Conservation (phyloP, 2,329 filamentous ascomycete species). For the Eurotiales sp. region DNA sequence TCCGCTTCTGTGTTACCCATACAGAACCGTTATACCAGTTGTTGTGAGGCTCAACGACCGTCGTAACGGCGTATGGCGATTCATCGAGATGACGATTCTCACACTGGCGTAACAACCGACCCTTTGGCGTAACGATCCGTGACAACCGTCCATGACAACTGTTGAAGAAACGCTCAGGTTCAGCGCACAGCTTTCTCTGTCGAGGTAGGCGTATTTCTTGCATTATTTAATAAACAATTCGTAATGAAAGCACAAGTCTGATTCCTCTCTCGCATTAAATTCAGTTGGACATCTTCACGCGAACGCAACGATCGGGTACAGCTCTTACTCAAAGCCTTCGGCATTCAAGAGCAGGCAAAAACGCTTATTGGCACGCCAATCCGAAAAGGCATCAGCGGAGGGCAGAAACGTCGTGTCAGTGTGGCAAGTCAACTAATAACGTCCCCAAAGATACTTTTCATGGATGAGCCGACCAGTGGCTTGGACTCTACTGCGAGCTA, state of each 20-base stretch:
- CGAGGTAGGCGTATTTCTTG: slow-evolving; percentile 42
- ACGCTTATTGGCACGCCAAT: slow-evolving; percentile 78
- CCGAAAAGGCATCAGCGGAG: slow-evolving; percentile 77
- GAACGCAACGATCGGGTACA: slow-evolving; percentile 63
- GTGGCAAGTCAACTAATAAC: slow-evolving; percentile 80
- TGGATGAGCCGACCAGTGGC: slow-evolving; percentile 81
- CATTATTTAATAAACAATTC: not conserved
- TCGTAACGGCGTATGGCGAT: too few species aligned
- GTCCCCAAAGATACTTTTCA: slow-evolving; percentile 72
- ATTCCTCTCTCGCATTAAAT: too few species aligned
- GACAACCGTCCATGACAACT: too few species aligned
- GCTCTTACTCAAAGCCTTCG: slow-evolving; percentile 67
- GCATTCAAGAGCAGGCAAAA: slow-evolving; percentile 64
- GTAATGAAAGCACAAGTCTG: not conserved
- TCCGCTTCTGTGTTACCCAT: too few species aligned
- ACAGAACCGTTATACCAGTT: too few species aligned
- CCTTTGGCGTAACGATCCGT: too few species aligned
- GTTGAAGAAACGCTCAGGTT: slow-evolving; percentile 74
- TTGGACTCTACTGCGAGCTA: slow-evolving; percentile 73
- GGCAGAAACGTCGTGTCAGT: slow-evolving; percentile 76
- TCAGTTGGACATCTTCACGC: slow-evolving; percentile 43
- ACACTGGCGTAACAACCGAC: too few species aligned
- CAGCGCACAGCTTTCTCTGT: slow-evolving; percentile 64
- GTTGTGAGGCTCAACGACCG: too few species aligned
- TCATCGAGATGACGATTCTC: too few species aligned